A percentile compares a stretch with the other conserved stretches of the same genome.
phyloP scores from a whole-genome alignment of 352 stramenopile genomes.

The Pythium sukuiense region DNA sequence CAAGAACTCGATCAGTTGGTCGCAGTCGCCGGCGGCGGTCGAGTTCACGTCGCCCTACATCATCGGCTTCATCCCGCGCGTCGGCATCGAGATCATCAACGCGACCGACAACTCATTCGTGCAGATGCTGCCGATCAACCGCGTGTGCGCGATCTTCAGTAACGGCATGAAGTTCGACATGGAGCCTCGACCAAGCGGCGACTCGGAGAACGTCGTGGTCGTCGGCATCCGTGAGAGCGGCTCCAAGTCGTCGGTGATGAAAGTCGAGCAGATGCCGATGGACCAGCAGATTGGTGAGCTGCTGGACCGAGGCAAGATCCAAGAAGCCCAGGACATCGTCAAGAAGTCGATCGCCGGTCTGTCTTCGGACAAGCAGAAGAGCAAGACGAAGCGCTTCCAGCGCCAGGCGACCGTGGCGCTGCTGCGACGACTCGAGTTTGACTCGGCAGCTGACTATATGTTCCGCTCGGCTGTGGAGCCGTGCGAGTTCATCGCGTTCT shows the following conservation, averaged over 20 bases:
- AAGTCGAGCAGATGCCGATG: conserved; percentile 84
- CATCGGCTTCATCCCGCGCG: conserved; percentile 67
- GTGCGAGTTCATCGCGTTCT: conserved; percentile 87
- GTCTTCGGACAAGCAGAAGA: conserved; percentile 82
- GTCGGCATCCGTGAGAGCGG: conserved; percentile 67
- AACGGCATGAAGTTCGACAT: conserved; percentile 93
- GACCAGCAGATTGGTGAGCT: conserved; percentile 85
- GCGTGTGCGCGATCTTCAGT: conserved; percentile 74
- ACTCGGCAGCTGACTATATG: conserved; percentile 78
- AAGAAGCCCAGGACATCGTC: conserved; percentile 83
- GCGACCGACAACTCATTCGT: conserved; percentile 70
- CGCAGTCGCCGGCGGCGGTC: conserved; percentile 63
- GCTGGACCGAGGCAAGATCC: conserved; percentile 80
- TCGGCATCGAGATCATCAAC: conserved; percentile 84
- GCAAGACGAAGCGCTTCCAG: conserved; percentile 89
- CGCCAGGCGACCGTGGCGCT: conserved; percentile 79
- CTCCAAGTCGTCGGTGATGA: conserved; percentile 75
- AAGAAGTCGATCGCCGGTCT: conserved; percentile 76
- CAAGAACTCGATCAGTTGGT: conserved; percentile 85
- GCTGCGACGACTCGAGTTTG: conserved; percentile 78
- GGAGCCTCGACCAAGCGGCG: conserved; percentile 68
- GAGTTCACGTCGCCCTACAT: conserved; percentile 84
- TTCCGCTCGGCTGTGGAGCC: conserved; percentile 83
- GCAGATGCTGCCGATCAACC: conserved; percentile 66
- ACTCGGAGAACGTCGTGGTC: conserved; percentile 79